Evolutionary conservation across 768 basidiomycete genomes (phyloP).

Genomic region (Hysterangium stoloniferum): DNA sequence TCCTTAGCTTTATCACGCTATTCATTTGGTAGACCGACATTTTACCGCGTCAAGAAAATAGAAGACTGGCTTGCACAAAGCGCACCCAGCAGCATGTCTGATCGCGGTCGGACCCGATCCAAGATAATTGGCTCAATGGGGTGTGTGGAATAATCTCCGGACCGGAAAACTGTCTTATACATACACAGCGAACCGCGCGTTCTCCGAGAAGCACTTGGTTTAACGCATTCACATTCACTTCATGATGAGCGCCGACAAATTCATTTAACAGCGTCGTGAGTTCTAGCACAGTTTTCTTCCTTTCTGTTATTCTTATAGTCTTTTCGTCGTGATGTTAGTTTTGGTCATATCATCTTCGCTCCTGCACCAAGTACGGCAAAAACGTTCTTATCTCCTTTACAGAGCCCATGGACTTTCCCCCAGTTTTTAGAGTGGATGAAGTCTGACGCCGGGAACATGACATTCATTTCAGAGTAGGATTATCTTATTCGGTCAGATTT

Average conservation of each 20-base stretch:
- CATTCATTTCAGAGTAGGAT: slow-evolving; percentile 48
- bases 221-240: background rate
- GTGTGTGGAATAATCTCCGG: background rate
- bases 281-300: background rate
- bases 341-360: slow-evolving; percentile 11
- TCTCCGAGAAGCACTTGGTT: background rate
- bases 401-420: slow-evolving; percentile 31
- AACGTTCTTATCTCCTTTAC: slow-evolving; percentile 41
- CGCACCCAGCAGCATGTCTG: background rate
- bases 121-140: background rate
- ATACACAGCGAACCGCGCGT: background rate
- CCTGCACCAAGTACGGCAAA: slow-evolving; percentile 13
- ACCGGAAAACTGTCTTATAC: background rate
- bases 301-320: background rate
- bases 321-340: background rate
- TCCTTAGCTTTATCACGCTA: slow-evolving; percentile 33
- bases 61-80: slow-evolving; percentile 45
- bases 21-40: slow-evolving; percentile 38
- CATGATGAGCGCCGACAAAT: background rate
- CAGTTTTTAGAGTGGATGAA: slow-evolving; percentile 41
- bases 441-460: slow-evolving; percentile 23
- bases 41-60: slow-evolving; percentile 55
- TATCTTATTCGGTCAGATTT: slow-evolving; percentile 17
- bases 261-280: slow-evolving; percentile 6
- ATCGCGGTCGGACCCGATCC: background rate